These are phyloP conservation scores for Phytophthora cactorum DNA, from an alignment of 352 stramenopile genomes.

Conservation along the genomic window DNA sequence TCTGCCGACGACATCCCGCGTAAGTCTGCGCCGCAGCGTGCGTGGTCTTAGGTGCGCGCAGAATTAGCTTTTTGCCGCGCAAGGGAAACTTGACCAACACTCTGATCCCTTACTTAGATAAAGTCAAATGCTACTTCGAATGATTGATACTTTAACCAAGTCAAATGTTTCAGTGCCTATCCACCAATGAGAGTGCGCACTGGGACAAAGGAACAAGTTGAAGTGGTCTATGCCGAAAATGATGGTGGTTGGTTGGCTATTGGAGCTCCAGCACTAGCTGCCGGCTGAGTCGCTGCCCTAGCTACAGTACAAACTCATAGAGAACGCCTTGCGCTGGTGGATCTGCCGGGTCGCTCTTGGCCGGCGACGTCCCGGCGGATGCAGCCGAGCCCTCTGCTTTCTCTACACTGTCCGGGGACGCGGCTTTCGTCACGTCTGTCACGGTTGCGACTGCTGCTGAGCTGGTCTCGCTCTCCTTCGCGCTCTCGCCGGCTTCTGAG, in stretches of 20 bases:
- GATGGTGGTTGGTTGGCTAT: constrained; percentile 15
- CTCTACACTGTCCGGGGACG: constrained; percentile 28
- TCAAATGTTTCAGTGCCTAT: constrained; percentile 3
- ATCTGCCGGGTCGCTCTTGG: constrained; percentile 24
- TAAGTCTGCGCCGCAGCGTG: background rate
- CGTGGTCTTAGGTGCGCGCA: constrained; percentile 8
- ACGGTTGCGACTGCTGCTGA: constrained; percentile 2
- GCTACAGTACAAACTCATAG: constrained; percentile 74
- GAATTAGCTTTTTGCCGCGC: constrained; percentile 28
- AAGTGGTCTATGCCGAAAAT: constrained; percentile 16
- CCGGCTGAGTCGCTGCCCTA: background rate
- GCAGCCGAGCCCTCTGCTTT: constrained; percentile 13
- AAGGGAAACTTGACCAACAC: constrained; percentile 37
- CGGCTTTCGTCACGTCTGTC: constrained; percentile 2
- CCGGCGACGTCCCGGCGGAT: constrained; percentile 12
- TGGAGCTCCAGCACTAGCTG: constrained; percentile 5
- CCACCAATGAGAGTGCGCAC: constrained; percentile 14
- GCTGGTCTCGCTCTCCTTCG: constrained; percentile 30
- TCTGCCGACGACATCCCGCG: constrained; percentile 27
- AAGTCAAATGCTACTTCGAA: constrained; percentile 7
- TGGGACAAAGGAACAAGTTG: constrained; percentile 11
- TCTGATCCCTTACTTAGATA: constrained; percentile 26
- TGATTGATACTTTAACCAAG: constrained; percentile 15
- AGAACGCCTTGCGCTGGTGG: constrained; percentile 43
- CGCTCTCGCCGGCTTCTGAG: constrained; percentile 23